These are phyloP conservation scores for Plasmodium billcollinsi DNA, from an alignment of 169 alveolate genomes.

Conservation along the genomic window DNA sequence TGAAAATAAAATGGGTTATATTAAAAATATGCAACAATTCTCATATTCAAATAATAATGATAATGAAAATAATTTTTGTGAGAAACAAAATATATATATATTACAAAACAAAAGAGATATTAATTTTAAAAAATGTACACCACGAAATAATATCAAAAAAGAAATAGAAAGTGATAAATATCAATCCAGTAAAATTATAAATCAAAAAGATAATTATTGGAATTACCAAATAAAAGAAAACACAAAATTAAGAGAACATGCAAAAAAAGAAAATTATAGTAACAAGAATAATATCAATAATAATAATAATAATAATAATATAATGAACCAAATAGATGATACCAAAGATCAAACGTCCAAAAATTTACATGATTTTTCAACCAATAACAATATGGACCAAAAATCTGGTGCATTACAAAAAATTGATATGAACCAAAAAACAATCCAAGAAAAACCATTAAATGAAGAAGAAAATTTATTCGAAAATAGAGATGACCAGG, in stretches of 20 bases:
- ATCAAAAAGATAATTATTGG: no score
- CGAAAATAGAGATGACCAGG: constrained; percentile 23
- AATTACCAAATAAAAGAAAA: no score
- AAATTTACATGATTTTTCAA: neutral
- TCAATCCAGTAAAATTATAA: no score
- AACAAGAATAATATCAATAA: neutral
- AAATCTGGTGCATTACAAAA: constrained; percentile 1
- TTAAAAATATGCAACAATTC: neutral
- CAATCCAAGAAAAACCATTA: neutral
- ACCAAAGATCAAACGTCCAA: neutral
- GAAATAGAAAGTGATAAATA: neutral
- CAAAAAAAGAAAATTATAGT: neutral
- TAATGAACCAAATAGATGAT: neutral
- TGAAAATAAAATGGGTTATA: neutral
- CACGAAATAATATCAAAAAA: neutral
- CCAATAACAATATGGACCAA: neutral
- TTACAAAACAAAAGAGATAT: neutral
- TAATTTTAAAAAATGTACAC: neutral
- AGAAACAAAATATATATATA: constrained; percentile 3
- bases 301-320: neutral
- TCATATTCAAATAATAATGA: neutral
- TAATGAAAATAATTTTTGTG: constrained; percentile 15
- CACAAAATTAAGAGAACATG: neutral
- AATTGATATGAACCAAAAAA: constrained; percentile 1
- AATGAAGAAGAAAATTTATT: neutral